Conservation (phyloP, 352 stramenopile genomes). For the Globisporangium megalacanthum region DNA sequence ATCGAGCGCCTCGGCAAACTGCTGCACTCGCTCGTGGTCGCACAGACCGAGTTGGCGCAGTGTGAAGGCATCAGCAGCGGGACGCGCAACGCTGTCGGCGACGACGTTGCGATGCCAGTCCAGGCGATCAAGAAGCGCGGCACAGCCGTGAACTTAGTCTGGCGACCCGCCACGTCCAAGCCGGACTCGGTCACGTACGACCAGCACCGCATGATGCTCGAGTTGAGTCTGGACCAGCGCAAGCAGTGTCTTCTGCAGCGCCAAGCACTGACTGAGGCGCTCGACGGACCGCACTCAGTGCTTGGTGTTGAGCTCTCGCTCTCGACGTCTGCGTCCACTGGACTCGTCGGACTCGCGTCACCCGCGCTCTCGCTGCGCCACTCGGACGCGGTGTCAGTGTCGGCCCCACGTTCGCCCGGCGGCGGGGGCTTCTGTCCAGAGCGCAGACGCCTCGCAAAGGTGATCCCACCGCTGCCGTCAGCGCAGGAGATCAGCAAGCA, state of each 20-base stretch:
- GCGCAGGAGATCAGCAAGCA: constrained; percentile 49
- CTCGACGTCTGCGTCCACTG: constrained; percentile 5
- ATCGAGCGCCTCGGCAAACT: constrained; percentile 45
- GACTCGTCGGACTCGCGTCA: constrained; percentile 5
- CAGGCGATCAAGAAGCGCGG: constrained; percentile 31
- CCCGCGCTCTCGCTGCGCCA: constrained; percentile 2
- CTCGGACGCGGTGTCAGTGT: not conserved
- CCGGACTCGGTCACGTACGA: constrained; percentile 54
- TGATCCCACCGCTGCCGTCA: constrained; percentile 49
- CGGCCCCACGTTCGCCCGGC: constrained; percentile 1
- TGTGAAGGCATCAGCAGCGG: constrained; percentile 25
- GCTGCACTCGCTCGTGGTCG: constrained; percentile 46
- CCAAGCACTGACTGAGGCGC: constrained; percentile 30
- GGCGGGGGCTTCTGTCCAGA: constrained; percentile 8
- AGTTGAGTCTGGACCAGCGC: constrained; percentile 60
- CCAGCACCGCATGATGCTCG: constrained; percentile 56
- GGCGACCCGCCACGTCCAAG: constrained; percentile 27
- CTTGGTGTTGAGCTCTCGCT: constrained; percentile 40
- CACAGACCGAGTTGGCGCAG: constrained; percentile 41
- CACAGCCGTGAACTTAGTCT: constrained; percentile 14
- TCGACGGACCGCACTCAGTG: constrained; percentile 50
- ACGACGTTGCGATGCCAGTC: constrained; percentile 21
- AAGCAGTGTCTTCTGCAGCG: constrained; percentile 53
- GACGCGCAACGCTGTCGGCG: constrained; percentile 12
- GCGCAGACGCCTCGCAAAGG: constrained; percentile 25